Evolutionary conservation across 306 rosid genomes (phyloP).

Genomic region (Abrus precatorius): DNA sequence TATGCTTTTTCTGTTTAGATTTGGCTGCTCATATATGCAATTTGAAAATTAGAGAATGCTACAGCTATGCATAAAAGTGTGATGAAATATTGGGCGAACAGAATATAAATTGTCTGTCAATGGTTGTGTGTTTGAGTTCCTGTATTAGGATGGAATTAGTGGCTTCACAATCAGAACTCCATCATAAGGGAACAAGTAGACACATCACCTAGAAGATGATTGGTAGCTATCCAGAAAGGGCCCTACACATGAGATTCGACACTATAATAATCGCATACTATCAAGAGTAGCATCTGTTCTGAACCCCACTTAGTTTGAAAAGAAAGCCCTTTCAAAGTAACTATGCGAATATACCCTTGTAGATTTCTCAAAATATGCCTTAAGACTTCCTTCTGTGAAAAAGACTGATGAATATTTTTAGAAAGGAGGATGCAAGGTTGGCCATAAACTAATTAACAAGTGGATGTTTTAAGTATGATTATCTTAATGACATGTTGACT

Average conservation of each 20-base stretch:
- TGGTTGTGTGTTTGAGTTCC: conserved; percentile 43
- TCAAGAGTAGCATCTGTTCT: conserved; percentile 65
- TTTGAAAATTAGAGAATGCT: conserved; percentile 20
- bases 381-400: conserved; percentile 39
- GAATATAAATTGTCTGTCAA: conserved; percentile 25
- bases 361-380: conserved; percentile 53
- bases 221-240: conserved; percentile 56
- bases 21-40: conserved; percentile 27
- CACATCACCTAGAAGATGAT: conserved; percentile 52
- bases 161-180: conserved; percentile 61
- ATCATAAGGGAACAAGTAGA: conserved; percentile 49
- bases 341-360: conserved; percentile 62
- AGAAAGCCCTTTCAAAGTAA: conserved; percentile 47
- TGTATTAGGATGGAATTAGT: conserved; percentile 52
- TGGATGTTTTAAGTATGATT: conserved; percentile 16
- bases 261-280: conserved; percentile 54
- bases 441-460: conserved; percentile 49
- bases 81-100: conserved; percentile 41
- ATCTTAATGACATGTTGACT: conserved; percentile 46
- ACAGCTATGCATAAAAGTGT: conserved; percentile 40
- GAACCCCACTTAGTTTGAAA: conserved; percentile 63
- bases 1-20: conserved; percentile 25
- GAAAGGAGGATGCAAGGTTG: conserved; percentile 10
- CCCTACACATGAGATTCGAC: conserved; percentile 61
- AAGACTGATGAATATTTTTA: conserved; percentile 39